These are phyloP conservation scores for Saturnispora ahearnii DNA, from an alignment of 805 yeast genomes.

Conservation along the genomic window DNA sequence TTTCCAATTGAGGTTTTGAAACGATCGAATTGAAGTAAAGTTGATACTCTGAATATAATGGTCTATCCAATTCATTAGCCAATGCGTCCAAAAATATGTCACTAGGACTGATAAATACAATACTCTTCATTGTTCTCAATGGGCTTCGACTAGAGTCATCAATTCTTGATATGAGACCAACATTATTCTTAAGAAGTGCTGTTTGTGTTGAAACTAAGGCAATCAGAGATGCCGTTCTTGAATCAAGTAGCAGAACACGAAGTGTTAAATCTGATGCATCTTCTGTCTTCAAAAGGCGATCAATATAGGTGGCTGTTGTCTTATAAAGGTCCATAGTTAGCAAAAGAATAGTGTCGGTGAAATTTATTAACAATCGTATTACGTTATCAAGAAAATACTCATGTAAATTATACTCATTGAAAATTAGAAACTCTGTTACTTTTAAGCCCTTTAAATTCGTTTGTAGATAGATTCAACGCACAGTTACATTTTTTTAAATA, in stretches of 20 bases:
- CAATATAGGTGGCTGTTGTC: slow-evolving; percentile 37
- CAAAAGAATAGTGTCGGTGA: neutral
- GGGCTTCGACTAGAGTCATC: slow-evolving; percentile 52
- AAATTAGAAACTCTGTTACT: neutral
- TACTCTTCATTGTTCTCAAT: slow-evolving; percentile 73
- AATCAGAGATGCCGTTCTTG: slow-evolving; percentile 68
- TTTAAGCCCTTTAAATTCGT: neutral
- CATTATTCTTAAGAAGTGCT: slow-evolving; percentile 67
- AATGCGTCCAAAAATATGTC: slow-evolving; percentile 52
- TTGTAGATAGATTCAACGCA: no score
- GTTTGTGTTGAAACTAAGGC: slow-evolving; percentile 90
- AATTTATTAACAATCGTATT: neutral
- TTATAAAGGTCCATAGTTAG: slow-evolving; percentile 37
- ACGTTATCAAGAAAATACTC: neutral
- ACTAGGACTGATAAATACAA: slow-evolving; percentile 70
- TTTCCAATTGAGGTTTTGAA: slow-evolving; percentile 69
- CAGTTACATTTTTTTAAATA: no score
- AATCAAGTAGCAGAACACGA: slow-evolving; percentile 71
- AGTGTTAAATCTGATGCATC: slow-evolving; percentile 31
- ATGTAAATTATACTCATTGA: neutral
- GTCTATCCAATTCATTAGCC: slow-evolving; percentile 59
- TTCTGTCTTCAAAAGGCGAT: slow-evolving; percentile 26
- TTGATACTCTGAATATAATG: slow-evolving; percentile 73
- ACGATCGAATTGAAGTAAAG: slow-evolving; percentile 71
- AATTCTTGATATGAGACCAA: slow-evolving; percentile 70